phyloP scores from a whole-genome alignment of 768 basidiomycete species.

The Tricholomella constricta region DNA sequence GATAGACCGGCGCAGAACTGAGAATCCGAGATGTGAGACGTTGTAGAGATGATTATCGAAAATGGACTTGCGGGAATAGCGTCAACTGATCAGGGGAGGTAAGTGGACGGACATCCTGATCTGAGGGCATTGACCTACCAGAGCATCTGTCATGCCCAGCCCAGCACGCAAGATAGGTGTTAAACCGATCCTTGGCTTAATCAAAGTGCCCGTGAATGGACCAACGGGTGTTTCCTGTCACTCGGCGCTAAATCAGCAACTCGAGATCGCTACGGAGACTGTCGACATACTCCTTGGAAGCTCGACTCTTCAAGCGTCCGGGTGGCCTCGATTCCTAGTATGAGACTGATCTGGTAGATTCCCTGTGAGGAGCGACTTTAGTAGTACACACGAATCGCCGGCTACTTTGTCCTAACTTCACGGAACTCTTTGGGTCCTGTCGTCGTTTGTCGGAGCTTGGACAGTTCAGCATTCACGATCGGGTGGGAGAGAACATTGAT shows the following conservation, averaged over 20 bases:
- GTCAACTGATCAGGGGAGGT: conserved; percentile 43
- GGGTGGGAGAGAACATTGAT: conserved; percentile 69
- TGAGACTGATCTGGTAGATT: conserved; percentile 70
- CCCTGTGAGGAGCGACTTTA: conserved; percentile 45
- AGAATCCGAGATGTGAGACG: not conserved
- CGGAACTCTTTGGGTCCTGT: conserved; percentile 77
- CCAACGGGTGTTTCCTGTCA: conserved; percentile 78
- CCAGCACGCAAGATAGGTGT: conserved; percentile 94
- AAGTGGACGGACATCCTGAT: not conserved
- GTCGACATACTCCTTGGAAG: conserved; percentile 61
- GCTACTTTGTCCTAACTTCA: conserved; percentile 46
- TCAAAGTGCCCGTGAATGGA: conserved; percentile 70
- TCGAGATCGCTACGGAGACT: not conserved
- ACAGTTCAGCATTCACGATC: conserved; percentile 70
- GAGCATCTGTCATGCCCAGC: conserved; percentile 88
- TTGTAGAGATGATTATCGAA: not conserved
- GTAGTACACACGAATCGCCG: not conserved
- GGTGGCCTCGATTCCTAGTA: conserved; percentile 85
- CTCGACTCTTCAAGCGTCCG: conserved; percentile 61
- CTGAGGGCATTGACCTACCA: conserved; percentile 39
- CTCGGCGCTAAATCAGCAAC: conserved; percentile 3
- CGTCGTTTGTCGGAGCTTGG: conserved; percentile 62
- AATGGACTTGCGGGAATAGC: conserved; percentile 73
- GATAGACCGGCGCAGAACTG: conserved; percentile 84
- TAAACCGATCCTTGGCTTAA: conserved; percentile 81